phyloP scores from a whole-genome alignment of 2,329 filamentous ascomycete genomes.

The Emergomyces orientalis region DNA sequence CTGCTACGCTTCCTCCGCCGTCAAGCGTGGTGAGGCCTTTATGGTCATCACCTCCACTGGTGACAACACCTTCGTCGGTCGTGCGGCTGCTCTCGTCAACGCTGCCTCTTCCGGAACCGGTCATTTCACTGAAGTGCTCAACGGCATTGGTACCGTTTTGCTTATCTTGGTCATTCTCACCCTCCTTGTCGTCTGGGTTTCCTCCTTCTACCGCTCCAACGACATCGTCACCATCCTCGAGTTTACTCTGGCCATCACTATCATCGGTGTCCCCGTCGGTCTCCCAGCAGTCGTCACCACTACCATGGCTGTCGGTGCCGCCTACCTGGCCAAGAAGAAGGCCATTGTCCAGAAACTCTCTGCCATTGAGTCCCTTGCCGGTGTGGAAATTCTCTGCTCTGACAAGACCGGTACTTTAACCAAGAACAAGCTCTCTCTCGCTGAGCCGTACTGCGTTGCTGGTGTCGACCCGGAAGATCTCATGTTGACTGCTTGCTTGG shows the following conservation, averaged over 20 bases:
- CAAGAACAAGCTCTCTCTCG: slow-evolving; percentile 85
- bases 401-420: slow-evolving; percentile 91
- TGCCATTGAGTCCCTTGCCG: slow-evolving; percentile 83
- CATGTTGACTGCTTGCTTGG: slow-evolving; percentile 84
- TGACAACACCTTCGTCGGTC: slow-evolving; percentile 84
- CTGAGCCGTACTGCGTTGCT: slow-evolving; percentile 72
- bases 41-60: slow-evolving; percentile 74
- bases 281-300: slow-evolving; percentile 88
- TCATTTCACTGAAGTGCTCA: slow-evolving; percentile 86
- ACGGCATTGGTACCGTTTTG: slow-evolving; percentile 73
- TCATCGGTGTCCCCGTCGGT: slow-evolving; percentile 87
- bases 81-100: slow-evolving; percentile 75
- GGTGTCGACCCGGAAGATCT: slow-evolving; percentile 80
- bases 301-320: slow-evolving; percentile 88
- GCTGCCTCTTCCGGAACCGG: slow-evolving; percentile 63
- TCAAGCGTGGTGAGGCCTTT: slow-evolving; percentile 84
- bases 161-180: slow-evolving; percentile 73
- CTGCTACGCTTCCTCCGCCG: slow-evolving; percentile 75
- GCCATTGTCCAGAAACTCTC: slow-evolving; percentile 89
- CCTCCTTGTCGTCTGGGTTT: slow-evolving; percentile 73
- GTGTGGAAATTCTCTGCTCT: slow-evolving; percentile 88
- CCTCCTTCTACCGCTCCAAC: slow-evolving; percentile 81
- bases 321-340: slow-evolving; percentile 84
- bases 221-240: slow-evolving; percentile 67
- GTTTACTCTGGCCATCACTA: slow-evolving; percentile 81